phyloP scores from a whole-genome alignment of 2,329 filamentous ascomycete genomes.

The Hypoxylon sp. region DNA sequence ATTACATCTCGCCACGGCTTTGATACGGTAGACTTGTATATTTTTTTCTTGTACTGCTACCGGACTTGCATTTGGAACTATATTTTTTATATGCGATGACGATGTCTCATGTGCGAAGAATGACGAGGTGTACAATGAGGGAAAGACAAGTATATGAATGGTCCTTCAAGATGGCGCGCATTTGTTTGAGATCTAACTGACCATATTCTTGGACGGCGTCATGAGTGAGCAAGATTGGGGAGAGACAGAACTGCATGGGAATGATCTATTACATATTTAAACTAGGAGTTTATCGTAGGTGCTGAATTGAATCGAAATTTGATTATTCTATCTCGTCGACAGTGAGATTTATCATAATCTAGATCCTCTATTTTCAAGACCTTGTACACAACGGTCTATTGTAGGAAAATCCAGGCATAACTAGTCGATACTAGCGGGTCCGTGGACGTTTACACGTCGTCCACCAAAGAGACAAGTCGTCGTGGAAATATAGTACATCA shows the following conservation, averaged over 20 bases:
- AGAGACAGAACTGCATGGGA: constrained; percentile 35
- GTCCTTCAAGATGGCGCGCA: constrained; percentile 29
- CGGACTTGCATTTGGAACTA: constrained; percentile 34
- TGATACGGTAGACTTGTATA: constrained; percentile 42
- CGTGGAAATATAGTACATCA: constrained; percentile 12
- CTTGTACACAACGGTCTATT: too few species aligned
- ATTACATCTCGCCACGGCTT: constrained; percentile 19
- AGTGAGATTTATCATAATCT: constrained; percentile 14
- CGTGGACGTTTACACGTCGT: too few species aligned
- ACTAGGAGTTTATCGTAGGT: constrained; percentile 42
- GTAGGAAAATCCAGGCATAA: too few species aligned
- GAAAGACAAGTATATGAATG: constrained; percentile 43
- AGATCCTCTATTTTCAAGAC: constrained; percentile 8
- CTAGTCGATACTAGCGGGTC: too few species aligned
- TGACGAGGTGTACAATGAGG: constrained; percentile 43
- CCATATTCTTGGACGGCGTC: constrained; percentile 36
- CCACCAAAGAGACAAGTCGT: too few species aligned
- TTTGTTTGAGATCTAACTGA: constrained; percentile 33
- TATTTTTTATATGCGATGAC: constrained; percentile 25
- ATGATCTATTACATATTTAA: constrained; percentile 37
- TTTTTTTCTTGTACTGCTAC: constrained; percentile 33
- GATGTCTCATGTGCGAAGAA: constrained; percentile 38
- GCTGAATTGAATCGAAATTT: constrained; percentile 32
- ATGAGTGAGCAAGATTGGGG: constrained; percentile 28
- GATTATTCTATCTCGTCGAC: constrained; percentile 3